Conservation (phyloP, 345 rosid genomes). For the Streptanthus diversifolius region DNA sequence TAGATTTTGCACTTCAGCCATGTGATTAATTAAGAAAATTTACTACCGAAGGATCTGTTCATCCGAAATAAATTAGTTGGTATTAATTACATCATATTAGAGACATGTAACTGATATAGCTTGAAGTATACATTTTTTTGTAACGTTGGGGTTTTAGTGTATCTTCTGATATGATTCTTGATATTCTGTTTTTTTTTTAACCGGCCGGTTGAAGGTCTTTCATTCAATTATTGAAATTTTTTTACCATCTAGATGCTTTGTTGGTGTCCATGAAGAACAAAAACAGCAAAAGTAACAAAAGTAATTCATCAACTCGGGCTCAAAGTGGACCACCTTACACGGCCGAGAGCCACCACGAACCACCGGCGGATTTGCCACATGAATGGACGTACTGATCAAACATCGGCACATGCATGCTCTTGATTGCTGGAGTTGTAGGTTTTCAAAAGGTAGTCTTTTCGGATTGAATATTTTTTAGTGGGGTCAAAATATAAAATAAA, state of each 20-base stretch:
- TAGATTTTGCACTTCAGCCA: background rate
- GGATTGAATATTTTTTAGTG: conserved; percentile 23
- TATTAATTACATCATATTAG: background rate
- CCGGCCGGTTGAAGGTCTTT: background rate
- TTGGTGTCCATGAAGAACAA: conserved; percentile 30
- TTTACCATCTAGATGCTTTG: conserved; percentile 35
- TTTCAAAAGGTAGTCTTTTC: conserved; percentile 26
- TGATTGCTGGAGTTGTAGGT: conserved; percentile 13
- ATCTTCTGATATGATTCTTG: background rate
- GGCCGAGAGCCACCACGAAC: conserved; percentile 43
- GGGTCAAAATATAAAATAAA: background rate
- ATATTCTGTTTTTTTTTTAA: background rate
- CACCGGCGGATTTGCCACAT: conserved; percentile 49
- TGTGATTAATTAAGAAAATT: background rate
- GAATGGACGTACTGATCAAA: conserved; percentile 71
- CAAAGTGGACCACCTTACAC: conserved; percentile 36
- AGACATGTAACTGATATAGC: background rate
- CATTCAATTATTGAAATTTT: background rate
- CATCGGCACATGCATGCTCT: conserved; percentile 21
- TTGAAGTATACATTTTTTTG: background rate
- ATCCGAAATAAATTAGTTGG: background rate
- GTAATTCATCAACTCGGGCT: conserved; percentile 34
- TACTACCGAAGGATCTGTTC: background rate
- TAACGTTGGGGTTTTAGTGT: background rate
- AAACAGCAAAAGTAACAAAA: conserved; percentile 31